Evolutionary conservation across 306 rosid genomes (phyloP).

Genomic region (Glycyrrhiza uralensis): DNA sequence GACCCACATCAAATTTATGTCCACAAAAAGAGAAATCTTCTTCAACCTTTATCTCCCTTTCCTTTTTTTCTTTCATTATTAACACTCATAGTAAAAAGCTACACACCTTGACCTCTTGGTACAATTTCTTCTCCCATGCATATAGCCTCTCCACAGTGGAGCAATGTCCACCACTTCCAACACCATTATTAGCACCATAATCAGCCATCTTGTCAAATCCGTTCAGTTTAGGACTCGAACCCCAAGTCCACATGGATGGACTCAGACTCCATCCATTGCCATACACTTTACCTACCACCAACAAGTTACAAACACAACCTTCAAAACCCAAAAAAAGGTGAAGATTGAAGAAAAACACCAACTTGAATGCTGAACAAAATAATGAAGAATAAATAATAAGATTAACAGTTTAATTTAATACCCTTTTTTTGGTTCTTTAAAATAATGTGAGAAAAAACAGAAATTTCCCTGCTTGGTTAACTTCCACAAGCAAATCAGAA

Average conservation of each 20-base stretch:
- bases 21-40: slow-evolving; percentile 13
- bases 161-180: slow-evolving; percentile 55
- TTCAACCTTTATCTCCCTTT: not conserved
- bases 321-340: not conserved
- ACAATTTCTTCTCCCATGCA: slow-evolving; percentile 93
- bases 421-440: not conserved
- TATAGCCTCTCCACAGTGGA: slow-evolving; percentile 86
- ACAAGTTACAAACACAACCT: slow-evolving; percentile 10
- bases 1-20: slow-evolving; percentile 37
- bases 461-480: not conserved
- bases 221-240: slow-evolving; percentile 55
- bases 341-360: not conserved
- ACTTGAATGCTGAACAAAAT: not conserved
- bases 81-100: not conserved
- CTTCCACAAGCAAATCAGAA: not conserved
- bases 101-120: slow-evolving; percentile 83
- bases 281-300: slow-evolving; percentile 61
- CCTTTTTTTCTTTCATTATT: slow-evolving; percentile 15
- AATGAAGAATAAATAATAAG: not conserved
- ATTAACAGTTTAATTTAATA: no score
- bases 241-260: slow-evolving; percentile 69
- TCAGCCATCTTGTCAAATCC: slow-evolving; percentile 53
- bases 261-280: slow-evolving; percentile 69
- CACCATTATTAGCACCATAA: slow-evolving; percentile 37
- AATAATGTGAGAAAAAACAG: not conserved